Evolutionary conservation across 2,329 filamentous ascomycete species (phyloP), one percentile per base, ranked within the genome.

Genomic region (Neofusicoccum parvum): DNA sequence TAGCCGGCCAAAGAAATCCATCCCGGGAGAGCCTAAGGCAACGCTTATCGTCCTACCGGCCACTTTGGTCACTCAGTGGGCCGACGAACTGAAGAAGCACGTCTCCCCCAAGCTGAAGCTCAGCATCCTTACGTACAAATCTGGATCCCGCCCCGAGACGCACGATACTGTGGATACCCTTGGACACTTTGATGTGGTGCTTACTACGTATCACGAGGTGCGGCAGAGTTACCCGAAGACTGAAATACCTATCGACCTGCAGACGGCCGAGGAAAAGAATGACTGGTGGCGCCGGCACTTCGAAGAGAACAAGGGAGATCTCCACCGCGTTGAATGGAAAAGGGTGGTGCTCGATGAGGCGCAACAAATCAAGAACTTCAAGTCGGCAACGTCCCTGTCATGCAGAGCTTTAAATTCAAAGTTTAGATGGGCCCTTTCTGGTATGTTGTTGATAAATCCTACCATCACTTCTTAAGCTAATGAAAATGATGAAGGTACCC

Each of bases 301-400:
- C 5, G 69, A 74, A 1, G 67, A 71, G 0, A 54, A 77, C 0
- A 71, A 79, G 3, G 65, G 76, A 0, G 48, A 70, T 2, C 65
- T 78, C 1, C 76, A 78, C 54, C 65, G 69, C 10, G 73, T 75
- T 54, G 43, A 65, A 11, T 78, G 75, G 76, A 80, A 84, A 46
- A 75, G 87, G 1, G 67, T 88, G 3, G 79, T 88, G 1, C 74
- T 88, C 0, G 86, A 88, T 51, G 86, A 88, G 69, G 85, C 82
- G 0, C 86, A 88, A 58, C 69, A 69, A 0, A 86, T 88, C 67
- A 87, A 87, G 67, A 87, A 86, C 36, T 73, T 80, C 5, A 65
- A 65, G 0, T 69, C 72, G 1, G 72, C 74, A 3, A 84, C 80
- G 0, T 81, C 79, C 0, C 71, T 82, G 41, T 82, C 82, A 3